Evolutionary conservation across 768 basidiomycete species (phyloP).

Genomic region (Tubosaeta sp.): DNA sequence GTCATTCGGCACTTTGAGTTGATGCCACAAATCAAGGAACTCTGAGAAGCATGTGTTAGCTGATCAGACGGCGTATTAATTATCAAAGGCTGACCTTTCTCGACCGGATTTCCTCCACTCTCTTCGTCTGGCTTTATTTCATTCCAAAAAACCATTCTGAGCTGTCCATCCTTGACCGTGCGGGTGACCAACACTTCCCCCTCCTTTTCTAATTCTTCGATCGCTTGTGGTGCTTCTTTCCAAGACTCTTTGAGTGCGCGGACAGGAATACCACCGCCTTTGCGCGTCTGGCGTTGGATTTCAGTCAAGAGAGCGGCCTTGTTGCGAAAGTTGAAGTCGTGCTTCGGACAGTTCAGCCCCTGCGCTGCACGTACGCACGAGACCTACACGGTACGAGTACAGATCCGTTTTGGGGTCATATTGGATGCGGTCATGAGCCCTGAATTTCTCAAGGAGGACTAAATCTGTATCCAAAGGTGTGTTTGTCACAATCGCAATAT

Average conservation of each 20-base stretch:
- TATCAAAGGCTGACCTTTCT: conserved; percentile 57
- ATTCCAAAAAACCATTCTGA: conserved; percentile 88
- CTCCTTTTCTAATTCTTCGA: conserved; percentile 87
- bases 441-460: conserved; percentile 76
- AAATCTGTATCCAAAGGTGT: conserved; percentile 72
- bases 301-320: conserved; percentile 81
- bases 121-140: conserved; percentile 78
- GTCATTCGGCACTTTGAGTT: conserved; percentile 78
- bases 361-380: neutral
- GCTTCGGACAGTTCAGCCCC: conserved; percentile 40
- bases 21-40: conserved; percentile 85
- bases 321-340: conserved; percentile 81
- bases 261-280: conserved; percentile 82
- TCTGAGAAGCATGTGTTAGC: conserved; percentile 43
- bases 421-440: conserved; percentile 70
- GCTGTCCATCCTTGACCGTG: conserved; percentile 75
- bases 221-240: conserved; percentile 79
- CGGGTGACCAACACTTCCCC: conserved; percentile 88
- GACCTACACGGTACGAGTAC: conserved; percentile 77
- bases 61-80: neutral
- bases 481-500: conserved; percentile 76
- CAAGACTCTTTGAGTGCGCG: conserved; percentile 85
- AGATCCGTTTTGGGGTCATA: conserved; percentile 82
- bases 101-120: conserved; percentile 63
- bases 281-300: conserved; percentile 79